A percentile compares a stretch with the other conserved stretches of the same genome.
phyloP scores from a whole-genome alignment of 2,329 filamentous ascomycete species.

The Phialophora tarda region DNA sequence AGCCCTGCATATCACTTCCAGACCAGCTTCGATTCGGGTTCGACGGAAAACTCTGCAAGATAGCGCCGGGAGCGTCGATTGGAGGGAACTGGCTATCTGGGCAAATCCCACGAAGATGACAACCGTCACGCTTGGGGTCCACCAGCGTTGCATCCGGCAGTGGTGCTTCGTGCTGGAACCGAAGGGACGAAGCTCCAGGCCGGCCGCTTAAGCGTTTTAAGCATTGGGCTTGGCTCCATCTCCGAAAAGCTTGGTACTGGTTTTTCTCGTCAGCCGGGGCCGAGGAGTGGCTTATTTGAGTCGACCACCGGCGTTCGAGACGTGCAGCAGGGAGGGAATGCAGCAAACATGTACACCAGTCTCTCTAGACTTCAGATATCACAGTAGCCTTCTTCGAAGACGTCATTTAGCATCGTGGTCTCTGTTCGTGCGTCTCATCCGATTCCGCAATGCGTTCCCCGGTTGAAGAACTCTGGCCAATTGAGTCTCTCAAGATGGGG shows the following conservation, averaged over 20 bases:
- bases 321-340: too few relatives aligned
- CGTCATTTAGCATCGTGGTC: too few relatives aligned
- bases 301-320: neutral
- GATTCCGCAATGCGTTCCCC: too few relatives aligned
- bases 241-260: conserved; percentile 6
- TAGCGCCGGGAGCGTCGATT: conserved; percentile 9
- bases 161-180: neutral
- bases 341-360: too few relatives aligned
- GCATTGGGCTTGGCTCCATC: conserved; percentile 8
- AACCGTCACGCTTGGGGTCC: neutral
- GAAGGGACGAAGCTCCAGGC: neutral
- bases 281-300: neutral
- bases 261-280: neutral
- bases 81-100: conserved; percentile 5
- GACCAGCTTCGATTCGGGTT: conserved; percentile 15
- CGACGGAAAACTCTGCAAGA: conserved; percentile 8
- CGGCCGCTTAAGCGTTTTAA: neutral
- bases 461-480: too few relatives aligned
- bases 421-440: too few relatives aligned
- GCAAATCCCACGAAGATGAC: conserved; percentile 14
- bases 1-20: conserved; percentile 14
- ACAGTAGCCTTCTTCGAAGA: too few relatives aligned
- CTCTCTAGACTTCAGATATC: too few relatives aligned
- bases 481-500: too few relatives aligned
- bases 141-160: conserved; percentile 17